phyloP scores from a whole-genome alignment of 345 rosid genomes.

The Passiflora organensis region DNA sequence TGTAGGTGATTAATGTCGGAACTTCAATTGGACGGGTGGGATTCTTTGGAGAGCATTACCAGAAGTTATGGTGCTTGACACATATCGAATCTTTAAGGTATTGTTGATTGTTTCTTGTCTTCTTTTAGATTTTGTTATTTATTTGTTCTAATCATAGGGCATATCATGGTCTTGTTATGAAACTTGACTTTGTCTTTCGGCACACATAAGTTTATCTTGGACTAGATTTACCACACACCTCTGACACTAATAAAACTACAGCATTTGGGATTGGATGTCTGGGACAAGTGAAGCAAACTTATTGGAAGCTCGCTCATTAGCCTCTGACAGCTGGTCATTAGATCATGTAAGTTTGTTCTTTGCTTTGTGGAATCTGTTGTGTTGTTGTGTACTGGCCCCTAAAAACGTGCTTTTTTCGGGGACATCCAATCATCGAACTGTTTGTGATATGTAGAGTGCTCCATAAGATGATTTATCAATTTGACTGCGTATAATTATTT shows the following conservation, averaged over 20 bases:
- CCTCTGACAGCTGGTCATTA: constrained; percentile 65
- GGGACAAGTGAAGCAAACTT: constrained; percentile 52
- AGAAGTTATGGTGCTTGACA: constrained; percentile 91
- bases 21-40: constrained; percentile 86
- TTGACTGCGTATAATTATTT: too few relatives aligned
- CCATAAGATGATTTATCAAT: too few relatives aligned
- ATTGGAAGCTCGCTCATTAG: constrained; percentile 71
- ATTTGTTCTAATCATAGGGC: background rate
- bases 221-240: too few relatives aligned
- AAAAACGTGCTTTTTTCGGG: too few relatives aligned
- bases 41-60: constrained; percentile 52
- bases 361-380: background rate
- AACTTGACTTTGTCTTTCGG: too few relatives aligned
- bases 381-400: background rate
- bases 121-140: background rate
- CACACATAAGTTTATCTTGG: background rate
- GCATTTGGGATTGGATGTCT: constrained; percentile 83
- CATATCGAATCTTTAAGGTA: constrained; percentile 91
- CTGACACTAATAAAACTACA: constrained; percentile 13
- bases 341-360: constrained; percentile 47
- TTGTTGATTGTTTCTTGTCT: background rate
- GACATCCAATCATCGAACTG: too few relatives aligned
- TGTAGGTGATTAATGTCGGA: constrained; percentile 85
- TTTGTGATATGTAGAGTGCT: too few relatives aligned
- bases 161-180: background rate